Evolutionary conservation across 805 yeast genomes (phyloP).

Genomic region (Ogataea neopini): DNA sequence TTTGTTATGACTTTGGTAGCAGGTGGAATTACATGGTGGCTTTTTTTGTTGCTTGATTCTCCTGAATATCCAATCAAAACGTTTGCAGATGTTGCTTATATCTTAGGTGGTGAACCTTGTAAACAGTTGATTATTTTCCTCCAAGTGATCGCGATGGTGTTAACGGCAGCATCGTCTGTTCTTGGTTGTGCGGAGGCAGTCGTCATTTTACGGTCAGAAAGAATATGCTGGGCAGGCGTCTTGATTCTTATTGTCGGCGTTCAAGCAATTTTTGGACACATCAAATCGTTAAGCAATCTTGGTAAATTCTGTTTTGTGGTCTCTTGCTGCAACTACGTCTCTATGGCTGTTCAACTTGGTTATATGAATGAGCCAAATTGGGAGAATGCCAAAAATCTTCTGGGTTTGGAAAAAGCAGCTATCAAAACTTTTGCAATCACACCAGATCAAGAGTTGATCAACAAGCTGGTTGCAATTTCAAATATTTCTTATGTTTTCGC

Average conservation of each 20-base stretch:
- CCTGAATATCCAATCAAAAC: conserved; percentile 43
- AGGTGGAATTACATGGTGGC: conserved; percentile 41
- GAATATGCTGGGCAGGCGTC: conserved; percentile 42
- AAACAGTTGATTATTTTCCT: conserved; percentile 36
- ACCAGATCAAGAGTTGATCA: conserved; percentile 22
- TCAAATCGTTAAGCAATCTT: conserved; percentile 40
- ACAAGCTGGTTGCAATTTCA: conserved; percentile 40
- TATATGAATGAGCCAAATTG: conserved; percentile 24
- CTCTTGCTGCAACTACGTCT: conserved; percentile 22
- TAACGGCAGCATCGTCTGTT: conserved; percentile 43
- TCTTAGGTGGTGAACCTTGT: conserved; percentile 37
- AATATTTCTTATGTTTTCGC: conserved; percentile 52
- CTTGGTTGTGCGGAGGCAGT: conserved; percentile 43
- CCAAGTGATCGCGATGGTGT: conserved; percentile 42
- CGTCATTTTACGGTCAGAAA: conserved; percentile 36
- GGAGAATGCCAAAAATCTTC: conserved; percentile 20
- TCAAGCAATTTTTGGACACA: conserved; percentile 44
- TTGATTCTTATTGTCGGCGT: conserved; percentile 42
- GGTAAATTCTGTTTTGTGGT: conserved; percentile 26
- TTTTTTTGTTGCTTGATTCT: conserved; percentile 41
- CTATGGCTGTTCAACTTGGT: conserved; percentile 21
- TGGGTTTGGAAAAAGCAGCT: conserved; percentile 27
- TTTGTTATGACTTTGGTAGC: conserved; percentile 38
- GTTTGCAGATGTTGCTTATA: conserved; percentile 43
- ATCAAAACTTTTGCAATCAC: conserved; percentile 16